phyloP scores from a whole-genome alignment of 306 rosid species.

The Lupinus albus region DNA sequence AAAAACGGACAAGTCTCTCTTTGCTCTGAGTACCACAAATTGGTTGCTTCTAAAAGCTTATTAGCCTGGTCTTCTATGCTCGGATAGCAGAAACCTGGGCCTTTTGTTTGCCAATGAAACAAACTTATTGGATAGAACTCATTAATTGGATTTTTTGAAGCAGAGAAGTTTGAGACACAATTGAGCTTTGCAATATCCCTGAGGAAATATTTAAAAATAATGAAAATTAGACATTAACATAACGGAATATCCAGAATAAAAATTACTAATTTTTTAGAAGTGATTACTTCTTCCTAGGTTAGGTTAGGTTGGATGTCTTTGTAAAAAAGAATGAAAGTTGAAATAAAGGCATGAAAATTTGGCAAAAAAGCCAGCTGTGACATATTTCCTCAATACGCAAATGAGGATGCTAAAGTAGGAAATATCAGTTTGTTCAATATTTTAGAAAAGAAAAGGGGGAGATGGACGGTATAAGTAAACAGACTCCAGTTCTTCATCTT shows the following conservation, averaged over 20 bases:
- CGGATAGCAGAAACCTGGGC: slow-evolving; percentile 44
- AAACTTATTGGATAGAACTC: slow-evolving; percentile 70
- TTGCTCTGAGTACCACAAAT: slow-evolving; percentile 48
- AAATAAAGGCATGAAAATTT: slow-evolving; percentile 20
- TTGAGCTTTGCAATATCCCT: slow-evolving; percentile 75
- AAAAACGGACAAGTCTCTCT: slow-evolving; percentile 40
- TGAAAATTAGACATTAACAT: slow-evolving; percentile 38
- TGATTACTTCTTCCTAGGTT: slow-evolving; percentile 27
- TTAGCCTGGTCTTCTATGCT: slow-evolving; percentile 51
- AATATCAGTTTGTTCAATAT: slow-evolving; percentile 20
- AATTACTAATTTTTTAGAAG: slow-evolving; percentile 5
- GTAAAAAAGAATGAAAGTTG: slow-evolving; percentile 3
- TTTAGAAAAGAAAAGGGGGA: slow-evolving; percentile 11
- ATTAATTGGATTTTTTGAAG: slow-evolving; percentile 53
- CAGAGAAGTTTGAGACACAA: slow-evolving; percentile 62
- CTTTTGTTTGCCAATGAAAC: slow-evolving; percentile 54
- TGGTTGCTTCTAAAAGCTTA: slow-evolving; percentile 57
- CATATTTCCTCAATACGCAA: slow-evolving; percentile 15
- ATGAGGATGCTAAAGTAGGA: slow-evolving; percentile 13
- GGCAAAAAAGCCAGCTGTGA: slow-evolving; percentile 13
- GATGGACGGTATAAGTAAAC: background rate
- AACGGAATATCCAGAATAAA: slow-evolving; percentile 16
- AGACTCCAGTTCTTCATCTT: slow-evolving; percentile 21
- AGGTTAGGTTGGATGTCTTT: slow-evolving; percentile 15
- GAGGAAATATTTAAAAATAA: slow-evolving; percentile 38